Evolutionary conservation across 202 grass and related monocot genomes (phyloP), one percentile per base, ranked within the genome.

Genomic region (Digitaria exilis): DNA sequence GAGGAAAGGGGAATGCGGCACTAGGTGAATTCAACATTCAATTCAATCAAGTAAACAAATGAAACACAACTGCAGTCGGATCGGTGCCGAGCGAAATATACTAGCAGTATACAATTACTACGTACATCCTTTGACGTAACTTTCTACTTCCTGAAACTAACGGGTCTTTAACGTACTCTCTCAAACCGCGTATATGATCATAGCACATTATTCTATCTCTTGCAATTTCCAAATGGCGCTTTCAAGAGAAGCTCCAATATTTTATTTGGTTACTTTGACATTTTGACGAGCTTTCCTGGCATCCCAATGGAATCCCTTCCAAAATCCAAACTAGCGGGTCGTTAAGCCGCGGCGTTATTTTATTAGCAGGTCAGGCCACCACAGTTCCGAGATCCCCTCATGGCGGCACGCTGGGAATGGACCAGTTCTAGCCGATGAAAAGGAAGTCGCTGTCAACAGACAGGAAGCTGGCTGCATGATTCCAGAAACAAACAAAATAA

Each of bases 151-250:
- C 49, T 22, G 30, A 75, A 39, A 75, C n/a, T n/a, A n/a, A n/a
- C 29, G 71, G 31, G 30, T 44, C 71, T 65, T 42, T 50, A 69
- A 59, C 41, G 50, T 51, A 31, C 39, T 50, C 80, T 87, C n/a
- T 0, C 9, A 26, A 41, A 51, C 29, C 62, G 17, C 24, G 42
- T 70, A 29, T 22, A 57, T 44, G 59, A 52, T 60, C 54, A 17
- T 2, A 65, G 29, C 21, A 46, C 63, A 62, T 13, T 22, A 57
- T 57, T 57, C 44, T 17, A 26, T 7, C 55, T 15, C 15, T 37
- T 8, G 4, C 18, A 6, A 46, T 71, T 44, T 35, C 34, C 54
- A 14, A 26, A 70, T 41, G 18, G 45, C 69, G 21, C 42, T 35
- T 80, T 75, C 24, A 68, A 45, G 21, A 73, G 18, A 70, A 45